Base-by-base conservation (phyloP, 306 rosid species). In the Sesbania bispinosa region DNA sequence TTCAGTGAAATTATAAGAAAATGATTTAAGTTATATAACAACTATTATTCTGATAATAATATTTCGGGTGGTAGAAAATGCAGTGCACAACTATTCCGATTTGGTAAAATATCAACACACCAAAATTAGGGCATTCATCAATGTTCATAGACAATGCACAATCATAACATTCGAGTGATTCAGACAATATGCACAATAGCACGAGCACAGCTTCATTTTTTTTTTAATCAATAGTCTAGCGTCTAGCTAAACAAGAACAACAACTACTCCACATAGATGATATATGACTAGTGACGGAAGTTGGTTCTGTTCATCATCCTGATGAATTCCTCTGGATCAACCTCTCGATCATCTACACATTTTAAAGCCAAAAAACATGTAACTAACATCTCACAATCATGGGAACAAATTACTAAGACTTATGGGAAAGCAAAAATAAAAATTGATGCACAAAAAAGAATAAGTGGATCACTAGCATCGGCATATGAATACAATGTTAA, bases 301-400 rank as follows among this genome's bases (percentile, higher is more conserved):
- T 71, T 23, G 33, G 96, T 89, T 81, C 77, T 81, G 61, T 30
- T 87, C 96, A 89, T 89, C 88, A 89, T 89, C 88, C 15, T 45
- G 36, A 85, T 19, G 73, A 89, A 89, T 79, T 89, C 96, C 0
- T 85, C 90, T 4, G 68, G 41, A 64, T 23, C 65, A 41, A 89
- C 88, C 85, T 87, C 96, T 73, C 90, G 88, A 83, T 89, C 92
- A 24, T 23, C 96, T 89, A 83, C 83, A 74, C 43, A 54, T 46
- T 76, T 63, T 7, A 23, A 54, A 53, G 57, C 50, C 41, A 52
- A 33, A 75, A 68, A 38, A 18, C 36, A 24, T 23, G 19, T 24
- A 23, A 51, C 18, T 13, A 29, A 45, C 48, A 23, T 51, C 67
- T 83, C 48, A 67, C 58, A 38, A 13, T 20, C 39, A 77, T 51